phyloP scores from a whole-genome alignment of 371 early-diverging fungal genomes.

The Nematocida ironsii region DNA sequence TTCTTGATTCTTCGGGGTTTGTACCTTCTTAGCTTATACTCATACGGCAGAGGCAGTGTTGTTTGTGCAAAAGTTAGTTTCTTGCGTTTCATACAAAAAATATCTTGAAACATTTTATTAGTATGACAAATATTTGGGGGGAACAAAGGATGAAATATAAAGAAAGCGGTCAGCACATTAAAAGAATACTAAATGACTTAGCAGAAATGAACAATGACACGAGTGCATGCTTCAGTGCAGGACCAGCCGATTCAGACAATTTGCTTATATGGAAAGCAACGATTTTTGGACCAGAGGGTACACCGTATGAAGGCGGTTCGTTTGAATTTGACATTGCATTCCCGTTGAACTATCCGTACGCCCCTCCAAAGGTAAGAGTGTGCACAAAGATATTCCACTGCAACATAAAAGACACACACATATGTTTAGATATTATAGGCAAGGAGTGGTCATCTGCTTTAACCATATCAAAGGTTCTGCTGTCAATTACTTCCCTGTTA shows the following conservation, averaged over 20 bases:
- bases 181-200: conserved; percentile 73
- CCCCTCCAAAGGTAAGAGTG: conserved; percentile 92
- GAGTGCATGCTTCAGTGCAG: conserved; percentile 73
- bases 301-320: conserved; percentile 83
- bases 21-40: conserved; percentile 68
- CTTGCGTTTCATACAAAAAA: conserved; percentile 53
- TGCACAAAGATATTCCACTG: conserved; percentile 86
- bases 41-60: conserved; percentile 49
- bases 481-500: conserved; percentile 88
- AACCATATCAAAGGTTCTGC: conserved; percentile 84
- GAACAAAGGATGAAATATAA: conserved; percentile 42
- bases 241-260: conserved; percentile 73
- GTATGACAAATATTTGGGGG: conserved; percentile 25
- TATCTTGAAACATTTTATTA: conserved; percentile 31
- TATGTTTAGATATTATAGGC: conserved; percentile 94
- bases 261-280: conserved; percentile 77
- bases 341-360: conserved; percentile 89
- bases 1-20: conserved; percentile 54
- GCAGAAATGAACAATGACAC: conserved; percentile 74
- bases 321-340: conserved; percentile 85
- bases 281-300: conserved; percentile 73
- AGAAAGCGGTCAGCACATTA: conserved; percentile 57
- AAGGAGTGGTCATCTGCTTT: conserved; percentile 99
- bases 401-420: conserved; percentile 92
- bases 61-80: neutral